These are phyloP conservation scores for Blastocystis sp. DNA, from an alignment of 352 stramenopile species.

Conservation along the genomic window DNA sequence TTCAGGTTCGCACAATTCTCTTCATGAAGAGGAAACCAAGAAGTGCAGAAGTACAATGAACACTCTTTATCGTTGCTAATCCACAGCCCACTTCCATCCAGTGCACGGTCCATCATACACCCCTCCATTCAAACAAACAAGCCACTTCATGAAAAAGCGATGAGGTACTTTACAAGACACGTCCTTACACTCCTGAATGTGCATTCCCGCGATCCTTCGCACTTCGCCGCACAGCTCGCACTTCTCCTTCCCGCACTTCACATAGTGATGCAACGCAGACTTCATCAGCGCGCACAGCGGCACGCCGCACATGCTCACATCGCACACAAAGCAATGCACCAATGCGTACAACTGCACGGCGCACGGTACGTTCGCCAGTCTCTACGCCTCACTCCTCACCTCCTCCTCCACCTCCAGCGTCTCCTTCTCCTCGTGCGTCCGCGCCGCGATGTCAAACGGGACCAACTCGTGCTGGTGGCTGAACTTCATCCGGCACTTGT, in stretches of 20 bases:
- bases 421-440: not conserved
- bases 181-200: constrained; percentile 39
- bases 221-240: constrained; percentile 15
- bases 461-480: constrained; percentile 75
- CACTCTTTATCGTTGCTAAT: no score
- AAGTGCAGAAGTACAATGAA: no score
- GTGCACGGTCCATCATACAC: no score
- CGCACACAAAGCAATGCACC: constrained; percentile 25
- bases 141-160: not conserved
- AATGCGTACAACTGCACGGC: constrained; percentile 26
- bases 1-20: no score
- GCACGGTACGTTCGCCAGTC: not conserved
- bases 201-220: not conserved
- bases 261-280: constrained; percentile 12
- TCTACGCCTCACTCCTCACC: not conserved
- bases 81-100: no score
- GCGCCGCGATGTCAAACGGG: not conserved
- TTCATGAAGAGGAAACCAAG: no score
- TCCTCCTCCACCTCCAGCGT: not conserved
- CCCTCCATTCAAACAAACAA: not conserved
- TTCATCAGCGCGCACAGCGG: constrained; percentile 26
- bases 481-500: constrained; percentile 76
- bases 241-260: not conserved
- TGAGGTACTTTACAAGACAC: constrained; percentile 43
- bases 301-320: not conserved